Base-by-base conservation (phyloP, 139 green algal genomes). In the Chlorella ohadii region DNA sequence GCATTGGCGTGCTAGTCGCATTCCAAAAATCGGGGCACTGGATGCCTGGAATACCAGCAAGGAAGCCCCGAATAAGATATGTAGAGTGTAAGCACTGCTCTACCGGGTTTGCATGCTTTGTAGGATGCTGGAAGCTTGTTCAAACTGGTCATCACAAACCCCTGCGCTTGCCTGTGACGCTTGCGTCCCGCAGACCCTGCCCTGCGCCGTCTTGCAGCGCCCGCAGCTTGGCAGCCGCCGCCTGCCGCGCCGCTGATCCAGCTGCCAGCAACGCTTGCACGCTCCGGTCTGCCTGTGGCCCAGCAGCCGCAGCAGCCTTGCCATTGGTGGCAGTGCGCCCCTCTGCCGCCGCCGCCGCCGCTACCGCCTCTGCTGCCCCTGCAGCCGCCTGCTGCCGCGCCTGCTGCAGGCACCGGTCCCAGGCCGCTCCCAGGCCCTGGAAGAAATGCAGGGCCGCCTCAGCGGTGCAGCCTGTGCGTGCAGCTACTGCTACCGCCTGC, bases 131-230 rank as follows among this genome's bases (percentile, higher is more conserved):
- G n/a, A n/a, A n/a, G n/a, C n/a, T n/a, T n/a, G n/a, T n/a, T n/a
- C n/a, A n/a, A n/a, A n/a, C n/a, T n/a, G n/a, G n/a, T n/a, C n/a
- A 6, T 9, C 44, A 9, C 44, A 51, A 51, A 51, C 51, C 12
- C 51, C 15, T 13, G 12, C 12, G 16, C 76, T 19, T 59, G 56
- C 78, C 78, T 65, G 64, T 66, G 11, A 75, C 63, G 3, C 39
- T 66, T 0, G 44, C 20, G 19, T 83, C 63, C 64, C n/a, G 28
- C n/a, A 83, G 41, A n/a, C 67, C 51, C 79, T 5, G 51, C 79
- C 23, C 36, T 59, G 34, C 23, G 33, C 1, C 20, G 23, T 84
- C 79, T 55, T 79, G 33, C 7, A 84, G 55, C 23, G 36, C 12
- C 3, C 33, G 34, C 79, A 84, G 79, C 66, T 70, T 78, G 25